Base-by-base conservation (phyloP, 108 stramenopile genomes). In the Epipyxis sp. region DNA sequence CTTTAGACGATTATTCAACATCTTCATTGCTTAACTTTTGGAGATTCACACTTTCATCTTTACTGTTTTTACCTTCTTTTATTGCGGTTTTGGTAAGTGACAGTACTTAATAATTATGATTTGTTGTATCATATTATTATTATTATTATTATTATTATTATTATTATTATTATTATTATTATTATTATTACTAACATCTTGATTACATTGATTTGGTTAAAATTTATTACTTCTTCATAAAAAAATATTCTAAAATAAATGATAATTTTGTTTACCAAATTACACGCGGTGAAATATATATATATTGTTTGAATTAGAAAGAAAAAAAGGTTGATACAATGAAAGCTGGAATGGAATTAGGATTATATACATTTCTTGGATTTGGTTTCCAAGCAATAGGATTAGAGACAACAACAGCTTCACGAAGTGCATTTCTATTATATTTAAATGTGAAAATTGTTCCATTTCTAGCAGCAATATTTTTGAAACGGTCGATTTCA, bases 391-490 rank as follows among this genome's bases (percentile, higher is more conserved):
- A 84, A 84, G 90, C 93, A 45, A 85, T 94, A 79, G 91, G 91
- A 1, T 81, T 94, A 0, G 86, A 88, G 59, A 88, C 84, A 1
- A 94, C 91, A 30, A 92, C 91, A 10, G 93, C 93, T 6, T 90
- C 89, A 54, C 85, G 91, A 37, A 91, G 90, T 0, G 93, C 91
- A 1, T 92, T 94, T 76, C 81, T 94, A 30, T 77, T 92, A 30
- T 94, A 94, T 78, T 79, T 94, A 44, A 94, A 94, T 80, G 91
- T 92, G 42, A 94, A 94, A 77, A 86, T 94, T 77, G 93, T 94
- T 1, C 93, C 93, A 29, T 87, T 94, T 68, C 87, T 94, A 78
- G 88, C 88, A 0, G 82, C 67, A 40, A 40, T 91, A 35, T 76
- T 93, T 57, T 84, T 90, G 44, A 90, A 88, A 0, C 78, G 86